Conservation (phyloP, 345 rosid genomes). For the Sonneratia caseolaris region DNA sequence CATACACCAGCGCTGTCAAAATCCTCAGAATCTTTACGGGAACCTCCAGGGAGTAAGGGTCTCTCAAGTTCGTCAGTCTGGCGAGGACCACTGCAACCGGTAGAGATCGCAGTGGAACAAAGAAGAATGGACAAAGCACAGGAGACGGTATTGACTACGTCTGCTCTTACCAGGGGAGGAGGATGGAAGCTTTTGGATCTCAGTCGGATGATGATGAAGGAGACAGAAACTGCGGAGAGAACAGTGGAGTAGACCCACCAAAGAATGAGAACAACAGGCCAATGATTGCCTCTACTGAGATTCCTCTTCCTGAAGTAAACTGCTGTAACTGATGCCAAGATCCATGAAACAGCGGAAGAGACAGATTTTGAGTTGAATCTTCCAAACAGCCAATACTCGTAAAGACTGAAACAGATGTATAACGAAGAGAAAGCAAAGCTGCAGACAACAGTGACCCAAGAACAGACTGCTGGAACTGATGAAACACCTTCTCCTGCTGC, state of each 20-base stretch:
- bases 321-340: conserved; percentile 23
- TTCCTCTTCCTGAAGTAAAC: conserved; percentile 10
- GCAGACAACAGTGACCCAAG: conserved; percentile 12
- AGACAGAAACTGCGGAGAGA: conserved; percentile 17
- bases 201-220: conserved; percentile 3
- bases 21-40: conserved; percentile 5
- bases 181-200: conserved; percentile 14
- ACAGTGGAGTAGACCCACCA: conserved; percentile 44
- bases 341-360: conserved; percentile 28
- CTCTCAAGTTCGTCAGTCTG: conserved; percentile 19
- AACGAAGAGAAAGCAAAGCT: conserved; percentile 20
- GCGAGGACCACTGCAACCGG: neutral
- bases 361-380: conserved; percentile 12
- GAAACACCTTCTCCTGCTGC: neutral
- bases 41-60: conserved; percentile 25
- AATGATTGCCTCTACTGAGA: conserved; percentile 8
- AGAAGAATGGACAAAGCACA: too few species aligned
- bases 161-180: conserved; percentile 18
- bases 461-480: neutral
- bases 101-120: conserved; percentile 17
- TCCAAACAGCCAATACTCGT: conserved; percentile 17
- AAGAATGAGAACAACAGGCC: conserved; percentile 39
- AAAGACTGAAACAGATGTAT: conserved; percentile 27
- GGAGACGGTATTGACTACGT: neutral
- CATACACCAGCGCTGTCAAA: conserved; percentile 34